phyloP scores from a whole-genome alignment of 1,284 basidiomycete genomes.

The Rhodotorula mucilaginosa region DNA sequence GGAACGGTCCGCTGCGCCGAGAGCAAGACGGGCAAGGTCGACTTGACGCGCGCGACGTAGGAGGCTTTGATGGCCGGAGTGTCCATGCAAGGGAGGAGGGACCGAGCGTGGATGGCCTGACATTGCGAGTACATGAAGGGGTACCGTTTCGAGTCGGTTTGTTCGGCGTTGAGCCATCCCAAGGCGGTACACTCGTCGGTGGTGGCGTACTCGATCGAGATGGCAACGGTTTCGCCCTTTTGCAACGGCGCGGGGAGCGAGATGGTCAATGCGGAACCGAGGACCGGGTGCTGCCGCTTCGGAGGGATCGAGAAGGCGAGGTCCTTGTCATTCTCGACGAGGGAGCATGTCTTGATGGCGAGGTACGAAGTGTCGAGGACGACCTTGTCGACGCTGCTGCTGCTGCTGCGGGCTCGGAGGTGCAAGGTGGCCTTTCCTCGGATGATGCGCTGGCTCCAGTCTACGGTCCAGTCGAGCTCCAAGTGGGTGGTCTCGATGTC shows the following conservation, averaged over 20 bases:
- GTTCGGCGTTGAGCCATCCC: slow-evolving; percentile 91
- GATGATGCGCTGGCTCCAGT: slow-evolving; percentile 69
- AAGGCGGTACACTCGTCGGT: slow-evolving; percentile 76
- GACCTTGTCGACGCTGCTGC: slow-evolving; percentile 49
- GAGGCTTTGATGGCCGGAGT: slow-evolving; percentile 52
- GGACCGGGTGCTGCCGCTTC: slow-evolving; percentile 43
- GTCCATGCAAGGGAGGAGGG: slow-evolving; percentile 78
- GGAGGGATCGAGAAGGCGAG: slow-evolving; percentile 18
- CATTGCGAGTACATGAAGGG: slow-evolving; percentile 74
- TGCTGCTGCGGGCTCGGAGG: slow-evolving; percentile 60
- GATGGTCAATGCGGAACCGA: slow-evolving; percentile 68
- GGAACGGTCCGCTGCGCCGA: slow-evolving; percentile 75
- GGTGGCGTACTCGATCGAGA: slow-evolving; percentile 69
- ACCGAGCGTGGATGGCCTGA: slow-evolving; percentile 71
- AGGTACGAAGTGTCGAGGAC: slow-evolving; percentile 74
- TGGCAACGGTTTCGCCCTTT: slow-evolving; percentile 55
- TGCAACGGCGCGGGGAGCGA: slow-evolving; percentile 53
- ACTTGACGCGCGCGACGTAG: slow-evolving; percentile 68
- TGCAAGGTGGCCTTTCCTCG: slow-evolving; percentile 70
- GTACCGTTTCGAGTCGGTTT: slow-evolving; percentile 81
- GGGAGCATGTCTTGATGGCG: slow-evolving; percentile 58
- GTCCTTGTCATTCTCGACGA: slow-evolving; percentile 33
- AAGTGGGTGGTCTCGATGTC: slow-evolving; percentile 67
- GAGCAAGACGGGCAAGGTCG: slow-evolving; percentile 75
- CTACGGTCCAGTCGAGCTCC: slow-evolving; percentile 75